Evolutionary conservation across 306 rosid species (phyloP).

Genomic region (Glycine latifolia): DNA sequence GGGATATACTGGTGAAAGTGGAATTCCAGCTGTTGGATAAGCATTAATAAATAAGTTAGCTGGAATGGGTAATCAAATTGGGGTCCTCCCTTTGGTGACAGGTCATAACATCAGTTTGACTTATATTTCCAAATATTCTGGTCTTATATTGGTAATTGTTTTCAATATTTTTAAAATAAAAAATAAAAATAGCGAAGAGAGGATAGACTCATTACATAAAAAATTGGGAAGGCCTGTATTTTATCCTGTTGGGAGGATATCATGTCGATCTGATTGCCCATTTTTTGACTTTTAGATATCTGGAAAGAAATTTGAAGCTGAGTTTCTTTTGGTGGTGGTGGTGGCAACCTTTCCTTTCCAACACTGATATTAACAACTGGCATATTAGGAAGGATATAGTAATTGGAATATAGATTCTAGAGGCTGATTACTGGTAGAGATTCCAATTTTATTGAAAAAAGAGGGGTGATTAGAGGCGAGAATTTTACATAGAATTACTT

Average conservation of each 20-base stretch:
- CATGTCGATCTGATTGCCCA: not conserved
- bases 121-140: not conserved
- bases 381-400: conserved; percentile 9
- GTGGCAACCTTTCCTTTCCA: conserved; percentile 20
- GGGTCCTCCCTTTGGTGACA: conserved; percentile 16
- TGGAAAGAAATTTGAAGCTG: conserved; percentile 32
- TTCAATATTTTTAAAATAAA: no score
- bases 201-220: no score
- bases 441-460: not conserved
- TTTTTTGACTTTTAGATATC: conserved; percentile 14
- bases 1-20: conserved; percentile 13
- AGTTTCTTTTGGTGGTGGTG: conserved; percentile 32
- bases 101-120: not conserved
- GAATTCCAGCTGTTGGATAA: conserved; percentile 12
- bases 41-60: not conserved
- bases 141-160: no score
- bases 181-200: no score
- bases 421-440: conserved; percentile 21
- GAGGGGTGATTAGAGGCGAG: not conserved
- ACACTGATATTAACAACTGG: conserved; percentile 4
- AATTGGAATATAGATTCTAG: not conserved
- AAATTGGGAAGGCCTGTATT: not conserved
- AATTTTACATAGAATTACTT: not conserved
- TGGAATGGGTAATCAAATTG: conserved; percentile 21
- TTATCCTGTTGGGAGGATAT: not conserved